phyloP scores from a whole-genome alignment of 2,329 filamentous ascomycete species.

The Fusarium sp. region DNA sequence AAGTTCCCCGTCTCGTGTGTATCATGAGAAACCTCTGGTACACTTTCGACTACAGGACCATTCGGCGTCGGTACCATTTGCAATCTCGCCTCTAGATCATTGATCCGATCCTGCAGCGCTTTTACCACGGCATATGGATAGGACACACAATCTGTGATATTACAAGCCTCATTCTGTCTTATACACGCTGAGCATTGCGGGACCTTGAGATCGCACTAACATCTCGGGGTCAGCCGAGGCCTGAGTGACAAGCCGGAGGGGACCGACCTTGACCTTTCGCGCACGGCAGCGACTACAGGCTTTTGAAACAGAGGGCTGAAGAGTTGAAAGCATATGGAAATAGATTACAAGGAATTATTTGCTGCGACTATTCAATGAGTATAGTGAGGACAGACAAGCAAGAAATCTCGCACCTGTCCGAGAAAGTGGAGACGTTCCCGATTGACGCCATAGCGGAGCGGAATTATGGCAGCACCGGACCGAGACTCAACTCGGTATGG shows the following conservation, averaged over 20 bases:
- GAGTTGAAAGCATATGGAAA: neutral
- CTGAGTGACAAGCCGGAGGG: too few relatives aligned
- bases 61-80: neutral
- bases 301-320: neutral
- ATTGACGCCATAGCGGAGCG: constrained; percentile 3
- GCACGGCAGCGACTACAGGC: constrained; percentile 3
- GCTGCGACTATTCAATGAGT: rapidly evolving
- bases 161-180: neutral
- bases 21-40: neutral
- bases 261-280: constrained; percentile 8
- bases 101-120: neutral
- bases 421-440: neutral
- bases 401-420: constrained; percentile 9
- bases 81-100: constrained; percentile 2
- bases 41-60: neutral
- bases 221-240: constrained; percentile 5
- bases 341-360: rapidly evolving
- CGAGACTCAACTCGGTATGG: neutral
- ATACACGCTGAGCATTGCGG: constrained; percentile 5
- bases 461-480: neutral
- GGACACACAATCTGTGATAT: neutral
- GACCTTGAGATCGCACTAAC: constrained; percentile 1
- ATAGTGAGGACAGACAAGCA: too few relatives aligned
- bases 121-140: neutral
- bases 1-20: neutral